phyloP scores from a whole-genome alignment of 2,329 filamentous ascomycete species.

The Nannizziopsis barbatae region DNA sequence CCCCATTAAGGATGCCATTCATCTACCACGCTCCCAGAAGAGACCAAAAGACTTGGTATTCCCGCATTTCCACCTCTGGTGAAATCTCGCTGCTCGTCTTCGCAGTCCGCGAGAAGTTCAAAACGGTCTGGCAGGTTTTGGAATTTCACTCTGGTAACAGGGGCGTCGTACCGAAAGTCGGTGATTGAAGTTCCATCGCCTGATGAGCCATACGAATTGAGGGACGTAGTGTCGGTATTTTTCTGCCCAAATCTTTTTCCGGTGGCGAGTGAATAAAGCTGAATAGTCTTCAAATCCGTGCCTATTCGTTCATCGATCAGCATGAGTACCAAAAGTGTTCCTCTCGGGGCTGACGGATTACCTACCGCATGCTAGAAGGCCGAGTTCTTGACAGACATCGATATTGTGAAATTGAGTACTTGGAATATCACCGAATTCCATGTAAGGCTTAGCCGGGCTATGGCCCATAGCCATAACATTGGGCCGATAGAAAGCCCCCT shows the following conservation, averaged over 20 bases:
- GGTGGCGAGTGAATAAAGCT: slow-evolving; percentile 30
- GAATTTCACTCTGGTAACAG: slow-evolving; percentile 27
- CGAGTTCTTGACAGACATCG: slow-evolving; percentile 29
- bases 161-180: slow-evolving; percentile 16
- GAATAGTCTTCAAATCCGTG: slow-evolving; percentile 25
- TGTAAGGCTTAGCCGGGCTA: slow-evolving; percentile 27
- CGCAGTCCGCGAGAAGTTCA: slow-evolving; percentile 3
- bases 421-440: slow-evolving; percentile 28
- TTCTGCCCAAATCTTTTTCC: slow-evolving; percentile 21
- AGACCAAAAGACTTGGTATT: slow-evolving; percentile 28
- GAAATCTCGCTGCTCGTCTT: slow-evolving; percentile 5
- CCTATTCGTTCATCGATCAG: slow-evolving; percentile 18
- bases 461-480: slow-evolving; percentile 20
- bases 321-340: not conserved
- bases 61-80: slow-evolving; percentile 17
- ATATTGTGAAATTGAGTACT: slow-evolving; percentile 23
- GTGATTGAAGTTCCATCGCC: not conserved
- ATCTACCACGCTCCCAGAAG: slow-evolving; percentile 24
- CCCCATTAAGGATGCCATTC: slow-evolving; percentile 22
- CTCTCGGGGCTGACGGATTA: not conserved
- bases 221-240: not conserved
- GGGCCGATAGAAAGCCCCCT: slow-evolving; percentile 23
- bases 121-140: slow-evolving; percentile 17
- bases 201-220: not conserved
- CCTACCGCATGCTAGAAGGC: slow-evolving; percentile 30